These are phyloP conservation scores for Babesia divergens DNA, from an alignment of 169 alveolate species.

Conservation along the genomic window DNA sequence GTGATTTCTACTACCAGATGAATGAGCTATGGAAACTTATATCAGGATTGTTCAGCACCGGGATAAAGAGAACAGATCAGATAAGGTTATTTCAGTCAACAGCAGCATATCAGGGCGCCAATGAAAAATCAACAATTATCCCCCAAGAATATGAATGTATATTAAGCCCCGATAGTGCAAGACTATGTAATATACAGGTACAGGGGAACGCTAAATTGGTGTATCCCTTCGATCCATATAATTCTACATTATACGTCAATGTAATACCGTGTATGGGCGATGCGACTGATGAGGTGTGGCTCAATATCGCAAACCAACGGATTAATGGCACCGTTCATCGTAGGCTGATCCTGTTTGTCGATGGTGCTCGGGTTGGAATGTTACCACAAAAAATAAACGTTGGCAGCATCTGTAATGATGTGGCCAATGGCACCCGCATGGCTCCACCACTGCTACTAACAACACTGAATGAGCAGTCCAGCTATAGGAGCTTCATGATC, in stretches of 20 bases:
- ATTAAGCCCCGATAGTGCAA: not conserved
- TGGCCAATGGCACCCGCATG: not conserved
- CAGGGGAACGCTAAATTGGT: not conserved
- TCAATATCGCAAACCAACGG: not conserved
- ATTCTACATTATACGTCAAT: not conserved
- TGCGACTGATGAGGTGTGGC: not conserved
- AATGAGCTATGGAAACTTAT: not conserved
- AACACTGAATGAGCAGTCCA: slow-evolving; percentile 9
- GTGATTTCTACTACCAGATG: not conserved
- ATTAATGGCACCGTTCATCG: not conserved
- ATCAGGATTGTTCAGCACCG: not conserved
- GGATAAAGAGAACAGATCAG: no score
- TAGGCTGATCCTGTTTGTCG: not conserved
- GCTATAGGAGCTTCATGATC: not conserved
- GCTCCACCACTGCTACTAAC: not conserved
- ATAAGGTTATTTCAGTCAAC: not conserved
- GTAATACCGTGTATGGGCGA: not conserved
- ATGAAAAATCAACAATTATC: not conserved
- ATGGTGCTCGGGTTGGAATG: not conserved
- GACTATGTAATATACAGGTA: slow-evolving; percentile 2
- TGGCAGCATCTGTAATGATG: not conserved
- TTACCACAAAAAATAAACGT: slow-evolving; percentile 2
- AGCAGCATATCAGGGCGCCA: not conserved
- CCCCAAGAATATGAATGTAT: not conserved
- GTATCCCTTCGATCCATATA: slow-evolving; percentile 9